Conservation (phyloP, 768 basidiomycete species). For the Podaxis rugospora region DNA sequence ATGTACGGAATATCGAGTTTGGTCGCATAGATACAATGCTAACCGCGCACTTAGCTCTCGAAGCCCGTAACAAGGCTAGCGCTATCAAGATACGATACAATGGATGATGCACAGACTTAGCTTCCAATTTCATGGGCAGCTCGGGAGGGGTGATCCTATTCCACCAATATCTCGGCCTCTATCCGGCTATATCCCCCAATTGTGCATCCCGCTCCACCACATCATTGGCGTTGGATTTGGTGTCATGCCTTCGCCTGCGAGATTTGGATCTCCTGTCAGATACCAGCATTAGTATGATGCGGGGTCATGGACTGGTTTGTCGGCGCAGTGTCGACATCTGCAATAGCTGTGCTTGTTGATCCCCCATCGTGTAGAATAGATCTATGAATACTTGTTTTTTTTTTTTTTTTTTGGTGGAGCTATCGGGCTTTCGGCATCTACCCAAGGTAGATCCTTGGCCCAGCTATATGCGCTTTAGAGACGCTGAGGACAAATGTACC, state of each 20-base stretch:
- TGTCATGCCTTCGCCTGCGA: neutral
- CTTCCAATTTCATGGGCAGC: neutral
- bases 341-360: neutral
- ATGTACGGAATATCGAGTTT: constrained; percentile 37
- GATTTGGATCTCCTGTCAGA: neutral
- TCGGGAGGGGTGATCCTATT: neutral
- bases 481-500: too few species aligned
- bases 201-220: neutral
- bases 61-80: constrained; percentile 60
- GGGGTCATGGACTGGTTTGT: neutral
- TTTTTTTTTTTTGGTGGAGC: too few species aligned
- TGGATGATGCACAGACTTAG: constrained; percentile 37
- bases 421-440: too few species aligned
- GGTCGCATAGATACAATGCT: neutral
- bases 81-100: constrained; percentile 77
- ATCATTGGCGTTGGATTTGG: neutral
- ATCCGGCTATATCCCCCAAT: neutral
- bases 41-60: constrained; percentile 43
- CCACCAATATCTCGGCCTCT: neutral
- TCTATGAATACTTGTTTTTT: neutral
- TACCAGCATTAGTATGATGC: neutral
- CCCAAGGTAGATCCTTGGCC: too few species aligned
- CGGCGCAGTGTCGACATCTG: neutral
- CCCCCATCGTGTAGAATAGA: neutral
- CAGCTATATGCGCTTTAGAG: too few species aligned